Conservation (phyloP, 1,284 basidiomycete genomes). For the Ceratobasidium sp. region DNA sequence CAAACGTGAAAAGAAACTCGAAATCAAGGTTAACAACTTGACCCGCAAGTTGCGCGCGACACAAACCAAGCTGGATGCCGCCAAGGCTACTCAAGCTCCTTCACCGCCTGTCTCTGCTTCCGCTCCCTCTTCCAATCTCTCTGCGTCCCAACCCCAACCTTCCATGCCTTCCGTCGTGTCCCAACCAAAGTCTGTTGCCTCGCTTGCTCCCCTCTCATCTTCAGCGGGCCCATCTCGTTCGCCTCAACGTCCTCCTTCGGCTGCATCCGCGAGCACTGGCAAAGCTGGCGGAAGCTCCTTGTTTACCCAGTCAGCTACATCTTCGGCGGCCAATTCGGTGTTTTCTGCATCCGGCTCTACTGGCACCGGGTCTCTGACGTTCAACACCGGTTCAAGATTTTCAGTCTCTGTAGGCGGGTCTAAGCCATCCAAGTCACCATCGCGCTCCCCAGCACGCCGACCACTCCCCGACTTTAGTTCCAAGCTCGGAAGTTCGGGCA, state of each 20-base stretch:
- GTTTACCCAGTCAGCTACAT: constrained; percentile 1
- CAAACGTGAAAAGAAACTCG: constrained; percentile 40
- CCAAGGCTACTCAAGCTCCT: constrained; percentile 22
- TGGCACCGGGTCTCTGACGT: constrained; percentile 4
- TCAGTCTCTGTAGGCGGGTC: background rate
- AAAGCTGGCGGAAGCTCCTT: constrained; percentile 1
- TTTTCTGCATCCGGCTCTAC: constrained; percentile 17
- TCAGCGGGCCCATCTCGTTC: constrained; percentile 3
- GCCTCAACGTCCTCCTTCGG: background rate
- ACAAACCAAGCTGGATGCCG: constrained; percentile 27
- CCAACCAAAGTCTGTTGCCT: background rate
- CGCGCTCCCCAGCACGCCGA: constrained; percentile 11
- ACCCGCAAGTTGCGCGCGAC: constrained; percentile 37
- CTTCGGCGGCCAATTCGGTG: constrained; percentile 1
- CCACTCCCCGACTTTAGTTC: constrained; percentile 20
- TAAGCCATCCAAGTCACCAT: background rate
- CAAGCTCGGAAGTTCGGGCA: constrained; percentile 1
- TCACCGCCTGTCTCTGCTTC: background rate
- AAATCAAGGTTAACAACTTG: constrained; percentile 41
- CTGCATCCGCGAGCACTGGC: background rate
- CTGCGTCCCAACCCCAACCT: background rate
- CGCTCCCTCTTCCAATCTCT: no score
- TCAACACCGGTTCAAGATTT: background rate
- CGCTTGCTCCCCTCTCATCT: background rate
- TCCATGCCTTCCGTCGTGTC: background rate